Evolutionary conservation across 192 early-diverging fungal species (phyloP), one percentile per base, ranked within the genome.

Genomic region (Bifiguratus adelaidae): DNA sequence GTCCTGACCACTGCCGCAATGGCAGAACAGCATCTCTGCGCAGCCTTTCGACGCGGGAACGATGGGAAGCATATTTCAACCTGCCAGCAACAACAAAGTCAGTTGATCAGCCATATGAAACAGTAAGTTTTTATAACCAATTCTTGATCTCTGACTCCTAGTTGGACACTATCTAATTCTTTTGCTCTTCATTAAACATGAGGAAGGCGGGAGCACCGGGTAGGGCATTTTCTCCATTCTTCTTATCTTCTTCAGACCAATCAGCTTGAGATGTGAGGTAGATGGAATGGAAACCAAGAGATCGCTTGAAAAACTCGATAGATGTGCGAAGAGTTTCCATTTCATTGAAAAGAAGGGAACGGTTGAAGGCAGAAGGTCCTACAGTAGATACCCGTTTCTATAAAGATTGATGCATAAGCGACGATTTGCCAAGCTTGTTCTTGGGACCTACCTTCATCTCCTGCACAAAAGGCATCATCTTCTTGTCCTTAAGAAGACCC

Each of bases 401-500:
- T 59, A 92, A 76, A 25, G 30, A 30, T n/a, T 18, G 9, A 2
- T 27, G 3, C 18, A 27, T 0, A 9, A 34, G 24, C 13, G 25
- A 12, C 8, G n/a, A n/a, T n/a, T n/a, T n/a, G n/a, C n/a, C n/a
- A n/a, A n/a, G n/a, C n/a, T n/a, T n/a, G n/a, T n/a, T n/a, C n/a
- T n/a, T n/a, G n/a, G n/a, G n/a, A n/a, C n/a, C n/a, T 47, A 45
- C 43, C 41, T 65, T 65, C 46, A 58, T 55, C 33, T 84, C 77
- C 41, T 91, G 80, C 38, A 92, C 75, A 70, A 99, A 99, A 13
- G 91, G 89, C 91, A 96, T 96, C n/a, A 76, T 83, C 63, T 83
- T 82, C 71, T 95, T 96, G 71, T 97, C 86, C 72, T 92, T 95
- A 56, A 86, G 70, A 60, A 96, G 52, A 28, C 86, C 91, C 44